Conservation (phyloP, 345 rosid species). For the Stellera chamaejasme region DNA sequence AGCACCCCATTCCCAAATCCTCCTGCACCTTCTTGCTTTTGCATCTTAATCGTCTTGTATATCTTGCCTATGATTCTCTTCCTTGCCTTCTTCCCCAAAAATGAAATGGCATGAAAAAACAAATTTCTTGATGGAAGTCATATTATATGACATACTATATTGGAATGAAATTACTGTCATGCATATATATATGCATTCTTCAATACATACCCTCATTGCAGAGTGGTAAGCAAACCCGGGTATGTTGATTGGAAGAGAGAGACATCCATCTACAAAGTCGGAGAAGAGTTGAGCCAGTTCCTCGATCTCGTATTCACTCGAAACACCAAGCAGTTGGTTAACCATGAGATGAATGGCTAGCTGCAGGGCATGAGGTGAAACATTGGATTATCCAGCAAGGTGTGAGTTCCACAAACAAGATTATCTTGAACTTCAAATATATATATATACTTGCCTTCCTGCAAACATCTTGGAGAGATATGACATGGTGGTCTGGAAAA, state of each 20-base stretch:
- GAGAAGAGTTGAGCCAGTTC: conserved; percentile 75
- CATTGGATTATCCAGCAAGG: background rate
- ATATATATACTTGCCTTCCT: conserved; percentile 47
- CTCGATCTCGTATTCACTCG: conserved; percentile 52
- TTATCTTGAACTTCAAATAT: background rate
- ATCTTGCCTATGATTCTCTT: conserved; percentile 61
- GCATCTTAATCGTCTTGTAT: conserved; percentile 33
- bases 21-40: conserved; percentile 16
- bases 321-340: conserved; percentile 63
- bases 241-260: conserved; percentile 68
- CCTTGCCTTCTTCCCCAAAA: conserved; percentile 39
- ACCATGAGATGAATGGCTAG: conserved; percentile 82
- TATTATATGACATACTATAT: too few relatives aligned
- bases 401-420: background rate
- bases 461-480: conserved; percentile 71
- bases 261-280: conserved; percentile 81
- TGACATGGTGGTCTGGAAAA: conserved; percentile 36
- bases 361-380: conserved; percentile 22
- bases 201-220: conserved; percentile 55
- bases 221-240: conserved; percentile 71
- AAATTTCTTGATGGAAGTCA: too few relatives aligned
- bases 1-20: conserved; percentile 44
- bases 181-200: background rate
- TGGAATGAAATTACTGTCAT: background rate
- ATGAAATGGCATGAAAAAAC: background rate